Evolutionary conservation across 2,329 filamentous ascomycete genomes (phyloP).

Genomic region (Neopestalotiopsis rosae): DNA sequence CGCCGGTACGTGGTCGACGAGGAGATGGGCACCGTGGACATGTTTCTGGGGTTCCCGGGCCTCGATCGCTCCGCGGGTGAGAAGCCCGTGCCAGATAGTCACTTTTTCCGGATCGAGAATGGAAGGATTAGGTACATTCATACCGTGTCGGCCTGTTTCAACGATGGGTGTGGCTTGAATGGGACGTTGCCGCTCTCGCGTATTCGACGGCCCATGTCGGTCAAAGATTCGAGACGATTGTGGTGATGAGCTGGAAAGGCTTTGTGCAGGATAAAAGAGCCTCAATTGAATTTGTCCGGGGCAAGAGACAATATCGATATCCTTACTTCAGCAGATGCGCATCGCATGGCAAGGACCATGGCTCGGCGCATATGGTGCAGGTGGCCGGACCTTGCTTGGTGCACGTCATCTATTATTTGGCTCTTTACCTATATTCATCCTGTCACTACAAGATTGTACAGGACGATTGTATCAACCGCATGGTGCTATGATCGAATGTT

Average conservation of each 20-base stretch:
- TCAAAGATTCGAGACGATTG: background rate
- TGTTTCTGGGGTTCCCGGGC: conserved; percentile 37
- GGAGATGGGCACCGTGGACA: conserved; percentile 34
- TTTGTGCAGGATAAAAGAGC: background rate
- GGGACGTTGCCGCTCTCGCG: background rate
- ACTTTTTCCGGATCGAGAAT: conserved; percentile 40
- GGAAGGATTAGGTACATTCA: conserved; percentile 39
- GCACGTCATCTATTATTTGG: too few species aligned
- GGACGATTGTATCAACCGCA: too few species aligned
- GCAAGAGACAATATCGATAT: too few species aligned
- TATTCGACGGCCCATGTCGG: background rate
- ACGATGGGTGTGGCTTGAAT: background rate
- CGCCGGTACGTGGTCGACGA: conserved; percentile 38
- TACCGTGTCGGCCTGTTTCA: conserved; percentile 34
- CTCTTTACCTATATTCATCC: too few species aligned
- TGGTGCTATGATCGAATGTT: too few species aligned
- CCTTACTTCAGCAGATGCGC: too few species aligned
- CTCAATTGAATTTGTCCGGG: background rate
- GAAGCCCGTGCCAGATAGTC: conserved; percentile 37
- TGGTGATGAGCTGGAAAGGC: background rate
- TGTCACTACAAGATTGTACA: too few species aligned
- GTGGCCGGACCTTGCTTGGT: too few species aligned
- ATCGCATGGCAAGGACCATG: too few species aligned
- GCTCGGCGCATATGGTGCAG: too few species aligned
- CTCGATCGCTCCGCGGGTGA: conserved; percentile 17